Conservation (phyloP, 2,329 filamentous ascomycete genomes). For the Apiospora sp. region DNA sequence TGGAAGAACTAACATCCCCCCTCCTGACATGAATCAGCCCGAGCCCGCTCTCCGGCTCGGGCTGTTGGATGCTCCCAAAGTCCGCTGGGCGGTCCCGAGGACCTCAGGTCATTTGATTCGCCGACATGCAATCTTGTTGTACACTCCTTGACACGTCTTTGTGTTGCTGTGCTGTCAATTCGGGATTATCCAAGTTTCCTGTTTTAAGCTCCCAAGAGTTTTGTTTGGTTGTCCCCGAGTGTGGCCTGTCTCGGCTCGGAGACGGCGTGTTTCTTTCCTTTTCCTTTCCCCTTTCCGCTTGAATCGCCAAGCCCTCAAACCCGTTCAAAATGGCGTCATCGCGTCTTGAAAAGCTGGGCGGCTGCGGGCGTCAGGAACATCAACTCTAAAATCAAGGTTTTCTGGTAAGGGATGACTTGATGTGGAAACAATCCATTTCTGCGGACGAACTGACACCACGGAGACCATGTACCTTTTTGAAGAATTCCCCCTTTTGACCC, state of each 20-base stretch:
- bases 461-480: neutral
- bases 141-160: neutral
- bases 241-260: neutral
- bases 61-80: neutral
- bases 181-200: neutral
- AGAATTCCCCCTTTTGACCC: neutral
- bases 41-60: neutral
- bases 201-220: neutral
- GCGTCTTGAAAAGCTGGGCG: constrained; percentile 8
- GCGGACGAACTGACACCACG: neutral
- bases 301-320: constrained; percentile 4
- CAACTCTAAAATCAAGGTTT: constrained; percentile 17
- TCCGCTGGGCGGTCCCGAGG: neutral
- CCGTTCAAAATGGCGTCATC: neutral
- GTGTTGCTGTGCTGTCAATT: neutral
- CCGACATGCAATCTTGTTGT: neutral
- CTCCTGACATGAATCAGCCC: neutral
- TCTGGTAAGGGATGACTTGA: neutral
- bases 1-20: neutral
- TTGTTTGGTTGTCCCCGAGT: neutral
- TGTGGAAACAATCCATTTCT: neutral
- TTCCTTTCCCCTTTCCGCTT: neutral
- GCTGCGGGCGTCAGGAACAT: neutral
- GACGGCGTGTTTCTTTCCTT: constrained; percentile 2
- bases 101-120: neutral